A percentile compares a stretch with the other conserved stretches of the same genome.
These are phyloP conservation scores for Daphne laureola DNA, from an alignment of 441 rosid species.

Conservation along the genomic window DNA sequence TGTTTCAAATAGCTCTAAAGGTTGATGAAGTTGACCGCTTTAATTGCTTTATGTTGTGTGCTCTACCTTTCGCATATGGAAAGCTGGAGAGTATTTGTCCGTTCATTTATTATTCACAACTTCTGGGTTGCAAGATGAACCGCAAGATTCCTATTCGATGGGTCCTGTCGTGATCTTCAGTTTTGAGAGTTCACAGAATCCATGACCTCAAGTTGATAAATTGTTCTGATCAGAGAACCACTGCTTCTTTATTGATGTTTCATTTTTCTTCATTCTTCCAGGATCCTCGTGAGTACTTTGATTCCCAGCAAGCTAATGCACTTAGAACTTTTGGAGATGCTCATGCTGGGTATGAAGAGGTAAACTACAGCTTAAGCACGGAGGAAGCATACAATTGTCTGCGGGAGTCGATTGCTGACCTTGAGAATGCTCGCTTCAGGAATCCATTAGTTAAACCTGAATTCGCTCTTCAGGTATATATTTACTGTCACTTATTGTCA, in stretches of 20 bases:
- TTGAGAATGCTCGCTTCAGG: constrained; percentile 45
- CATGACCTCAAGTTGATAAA: no score
- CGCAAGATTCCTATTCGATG: no score
- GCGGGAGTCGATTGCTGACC: constrained; percentile 52
- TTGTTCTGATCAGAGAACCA: no score
- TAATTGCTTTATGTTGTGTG: no score
- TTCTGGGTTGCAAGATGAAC: no score
- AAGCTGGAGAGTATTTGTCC: no score
- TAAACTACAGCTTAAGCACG: constrained; percentile 34
- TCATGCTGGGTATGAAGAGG: constrained; percentile 28
- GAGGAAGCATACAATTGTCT: constrained; percentile 63
- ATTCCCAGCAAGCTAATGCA: constrained; percentile 83
- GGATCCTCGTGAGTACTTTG: constrained; percentile 98
- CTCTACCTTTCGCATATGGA: no score
- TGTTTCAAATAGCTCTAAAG: no score
- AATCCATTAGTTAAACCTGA: constrained; percentile 68
- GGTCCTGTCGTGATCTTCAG: no score
- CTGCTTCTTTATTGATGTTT: constrained; percentile 7
- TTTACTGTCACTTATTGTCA: background rate
- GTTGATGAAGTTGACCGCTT: no score
- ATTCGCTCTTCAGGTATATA: constrained; percentile 58
- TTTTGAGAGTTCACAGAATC: no score
- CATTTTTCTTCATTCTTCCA: constrained; percentile 26
- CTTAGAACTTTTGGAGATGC: constrained; percentile 43
- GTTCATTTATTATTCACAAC: no score